Evolutionary conservation across 768 basidiomycete genomes (phyloP).

Genomic region (Podaxis pistillaris): DNA sequence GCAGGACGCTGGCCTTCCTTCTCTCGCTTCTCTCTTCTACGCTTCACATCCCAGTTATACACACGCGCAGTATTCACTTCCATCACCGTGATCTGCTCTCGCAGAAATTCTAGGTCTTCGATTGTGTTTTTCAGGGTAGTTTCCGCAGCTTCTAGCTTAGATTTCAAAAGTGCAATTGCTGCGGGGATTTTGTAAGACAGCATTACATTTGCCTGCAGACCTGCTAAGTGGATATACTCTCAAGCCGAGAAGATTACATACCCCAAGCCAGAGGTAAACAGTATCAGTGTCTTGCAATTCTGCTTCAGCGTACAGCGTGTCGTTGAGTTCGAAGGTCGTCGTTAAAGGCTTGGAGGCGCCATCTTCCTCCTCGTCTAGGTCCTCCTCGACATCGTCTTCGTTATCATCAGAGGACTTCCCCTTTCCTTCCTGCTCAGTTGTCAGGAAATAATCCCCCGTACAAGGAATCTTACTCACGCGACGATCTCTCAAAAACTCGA

Average conservation of each 20-base stretch:
- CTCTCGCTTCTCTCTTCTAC: constrained; percentile 58
- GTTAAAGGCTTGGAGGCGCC: constrained; percentile 55
- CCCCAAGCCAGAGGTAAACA: constrained; percentile 95
- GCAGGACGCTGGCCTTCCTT: constrained; percentile 2
- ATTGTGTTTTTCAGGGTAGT: constrained; percentile 61
- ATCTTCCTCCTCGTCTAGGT: constrained; percentile 57
- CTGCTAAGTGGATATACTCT: background rate
- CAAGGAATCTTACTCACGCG: constrained; percentile 46
- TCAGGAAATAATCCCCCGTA: background rate
- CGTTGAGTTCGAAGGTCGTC: constrained; percentile 93
- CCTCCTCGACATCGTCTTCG: constrained; percentile 45
- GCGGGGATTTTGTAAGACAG: constrained; percentile 84
- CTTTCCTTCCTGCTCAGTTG: constrained; percentile 55
- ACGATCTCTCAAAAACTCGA: constrained; percentile 73
- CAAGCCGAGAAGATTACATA: constrained; percentile 38
- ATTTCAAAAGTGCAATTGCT: constrained; percentile 70
- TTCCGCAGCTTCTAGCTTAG: constrained; percentile 75
- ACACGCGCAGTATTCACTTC: constrained; percentile 93
- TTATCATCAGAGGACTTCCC: constrained; percentile 28
- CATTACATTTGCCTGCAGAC: constrained; percentile 90
- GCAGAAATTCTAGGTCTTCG: constrained; percentile 89
- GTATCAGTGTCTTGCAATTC: constrained; percentile 83
- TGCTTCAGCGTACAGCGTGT: constrained; percentile 93
- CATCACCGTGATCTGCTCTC: constrained; percentile 96
- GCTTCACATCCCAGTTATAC: constrained; percentile 95